Percentiles rank a stretch among this genome's conserved stretches.
Evolutionary conservation across 202 grass and related monocot genomes (phyloP).

Genomic region (Bolboschoenoplectus hybrid): DNA sequence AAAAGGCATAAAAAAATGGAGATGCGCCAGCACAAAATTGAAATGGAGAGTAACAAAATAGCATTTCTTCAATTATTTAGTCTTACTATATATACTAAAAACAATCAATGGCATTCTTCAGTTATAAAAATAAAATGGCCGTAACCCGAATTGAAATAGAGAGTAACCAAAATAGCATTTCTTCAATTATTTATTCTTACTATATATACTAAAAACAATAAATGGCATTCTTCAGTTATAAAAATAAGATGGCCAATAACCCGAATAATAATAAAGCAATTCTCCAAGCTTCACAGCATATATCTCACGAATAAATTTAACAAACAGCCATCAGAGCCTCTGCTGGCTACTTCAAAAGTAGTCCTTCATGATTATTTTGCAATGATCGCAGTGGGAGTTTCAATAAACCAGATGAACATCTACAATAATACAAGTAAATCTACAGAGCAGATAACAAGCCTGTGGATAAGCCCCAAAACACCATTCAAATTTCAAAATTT

Average conservation of each 20-base stretch:
- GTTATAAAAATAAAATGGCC: neutral
- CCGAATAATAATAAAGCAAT: neutral
- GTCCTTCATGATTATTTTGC: slow-evolving; percentile 26
- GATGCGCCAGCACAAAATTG: neutral
- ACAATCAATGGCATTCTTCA: slow-evolving; percentile 7
- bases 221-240: slow-evolving; percentile 8
- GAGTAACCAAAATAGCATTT: slow-evolving; percentile 5
- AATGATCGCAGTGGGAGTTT: neutral
- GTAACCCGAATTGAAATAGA: neutral
- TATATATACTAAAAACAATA: slow-evolving; percentile 12
- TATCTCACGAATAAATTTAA: slow-evolving; percentile 28
- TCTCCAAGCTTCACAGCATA: slow-evolving; percentile 25
- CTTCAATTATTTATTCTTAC: slow-evolving; percentile 16
- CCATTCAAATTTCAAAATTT: neutral
- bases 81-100: slow-evolving; percentile 14
- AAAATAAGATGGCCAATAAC: neutral
- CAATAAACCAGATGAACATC: slow-evolving; percentile 20
- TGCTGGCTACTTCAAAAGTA: neutral
- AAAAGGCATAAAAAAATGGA: too few species aligned
- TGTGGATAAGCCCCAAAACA: slow-evolving; percentile 24
- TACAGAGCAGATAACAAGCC: slow-evolving; percentile 27
- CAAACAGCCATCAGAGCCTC: slow-evolving; percentile 26
- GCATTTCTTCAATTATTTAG: slow-evolving; percentile 12
- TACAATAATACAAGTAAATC: slow-evolving; percentile 31
- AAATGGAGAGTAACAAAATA: neutral